These are phyloP conservation scores for Fusarium equiseti DNA, from an alignment of 2,329 filamentous ascomycete species.

Conservation along the genomic window DNA sequence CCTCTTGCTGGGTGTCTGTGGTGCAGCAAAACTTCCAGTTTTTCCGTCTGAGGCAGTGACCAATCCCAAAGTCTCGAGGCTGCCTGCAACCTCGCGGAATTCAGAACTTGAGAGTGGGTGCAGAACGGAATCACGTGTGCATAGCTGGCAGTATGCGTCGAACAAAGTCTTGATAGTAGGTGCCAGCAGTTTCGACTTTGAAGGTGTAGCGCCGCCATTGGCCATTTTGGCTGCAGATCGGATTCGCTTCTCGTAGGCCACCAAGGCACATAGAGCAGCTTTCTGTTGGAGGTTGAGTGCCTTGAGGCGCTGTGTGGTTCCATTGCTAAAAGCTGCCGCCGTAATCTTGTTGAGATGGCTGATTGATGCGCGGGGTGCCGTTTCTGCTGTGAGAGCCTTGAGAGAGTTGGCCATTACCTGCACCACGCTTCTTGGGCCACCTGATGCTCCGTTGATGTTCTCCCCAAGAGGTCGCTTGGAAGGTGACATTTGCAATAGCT, in stretches of 20 bases:
- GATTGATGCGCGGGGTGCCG: slow-evolving; percentile 88
- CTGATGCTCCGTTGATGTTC: slow-evolving; percentile 75
- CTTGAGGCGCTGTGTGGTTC: slow-evolving; percentile 84
- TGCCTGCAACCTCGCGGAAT: slow-evolving; percentile 92
- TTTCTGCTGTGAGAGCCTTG: slow-evolving; percentile 75
- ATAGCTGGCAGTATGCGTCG: slow-evolving; percentile 84
- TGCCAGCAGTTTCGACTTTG: slow-evolving; percentile 70
- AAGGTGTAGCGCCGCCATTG: slow-evolving; percentile 64
- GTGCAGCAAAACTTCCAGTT: slow-evolving; percentile 72
- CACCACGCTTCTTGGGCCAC: slow-evolving; percentile 58
- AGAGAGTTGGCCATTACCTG: slow-evolving; percentile 67
- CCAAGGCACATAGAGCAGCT: slow-evolving; percentile 88
- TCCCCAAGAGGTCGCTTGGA: slow-evolving; percentile 84
- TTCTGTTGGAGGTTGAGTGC: slow-evolving; percentile 96
- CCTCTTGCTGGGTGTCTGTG: slow-evolving; percentile 79
- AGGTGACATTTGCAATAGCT: slow-evolving; percentile 70
- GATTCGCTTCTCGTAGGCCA: slow-evolving; percentile 85
- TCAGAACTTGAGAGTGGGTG: slow-evolving; percentile 91
- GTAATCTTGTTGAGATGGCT: slow-evolving; percentile 93
- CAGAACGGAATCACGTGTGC: slow-evolving; percentile 87
- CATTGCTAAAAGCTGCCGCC: slow-evolving; percentile 89
- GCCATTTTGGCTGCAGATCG: slow-evolving; percentile 61
- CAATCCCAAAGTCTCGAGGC: slow-evolving; percentile 87
- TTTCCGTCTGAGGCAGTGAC: slow-evolving; percentile 78
- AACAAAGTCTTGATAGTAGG: slow-evolving; percentile 88